Evolutionary conservation across 1,284 basidiomycete genomes (phyloP).

Genomic region (Exobasidium cylindrosporum): DNA sequence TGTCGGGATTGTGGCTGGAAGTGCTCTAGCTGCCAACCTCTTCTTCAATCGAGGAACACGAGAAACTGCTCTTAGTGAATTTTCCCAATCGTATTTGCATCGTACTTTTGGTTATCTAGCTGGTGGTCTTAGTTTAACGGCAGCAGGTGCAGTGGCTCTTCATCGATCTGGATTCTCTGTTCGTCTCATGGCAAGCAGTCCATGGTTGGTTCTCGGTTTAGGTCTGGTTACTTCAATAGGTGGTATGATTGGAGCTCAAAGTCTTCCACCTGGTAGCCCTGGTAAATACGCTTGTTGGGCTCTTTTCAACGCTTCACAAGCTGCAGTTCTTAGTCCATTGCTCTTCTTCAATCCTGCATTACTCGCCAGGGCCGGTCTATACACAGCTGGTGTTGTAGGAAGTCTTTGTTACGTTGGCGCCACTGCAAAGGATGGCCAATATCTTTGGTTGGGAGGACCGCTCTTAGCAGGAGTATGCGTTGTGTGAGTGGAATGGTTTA

Average conservation of each 20-base stretch:
- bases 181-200: slow-evolving; percentile 76
- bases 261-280: slow-evolving; percentile 46
- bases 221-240: slow-evolving; percentile 65
- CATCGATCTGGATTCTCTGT: slow-evolving; percentile 73
- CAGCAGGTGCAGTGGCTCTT: slow-evolving; percentile 71
- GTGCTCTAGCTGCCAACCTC: slow-evolving; percentile 48
- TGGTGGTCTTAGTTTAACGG: slow-evolving; percentile 73
- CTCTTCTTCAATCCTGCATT: slow-evolving; percentile 83
- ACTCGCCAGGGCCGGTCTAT: slow-evolving; percentile 81
- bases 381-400: slow-evolving; percentile 80
- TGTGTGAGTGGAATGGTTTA: slow-evolving; percentile 59
- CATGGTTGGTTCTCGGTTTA: slow-evolving; percentile 78
- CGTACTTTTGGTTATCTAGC: slow-evolving; percentile 82
- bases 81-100: slow-evolving; percentile 63
- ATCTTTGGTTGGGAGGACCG: slow-evolving; percentile 70
- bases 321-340: slow-evolving; percentile 65
- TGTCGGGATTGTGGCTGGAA: slow-evolving; percentile 49
- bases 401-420: slow-evolving; percentile 78
- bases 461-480: slow-evolving; percentile 73
- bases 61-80: slow-evolving; percentile 33
- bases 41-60: slow-evolving; percentile 54
- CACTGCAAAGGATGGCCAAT: slow-evolving; percentile 81
- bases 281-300: slow-evolving; percentile 56
- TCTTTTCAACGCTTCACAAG: slow-evolving; percentile 80
- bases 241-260: slow-evolving; percentile 54